A percentile compares a stretch with the other conserved stretches of the same genome.
phyloP scores from a whole-genome alignment of 2,329 filamentous ascomycete genomes.

The Aspergillus melleus region DNA sequence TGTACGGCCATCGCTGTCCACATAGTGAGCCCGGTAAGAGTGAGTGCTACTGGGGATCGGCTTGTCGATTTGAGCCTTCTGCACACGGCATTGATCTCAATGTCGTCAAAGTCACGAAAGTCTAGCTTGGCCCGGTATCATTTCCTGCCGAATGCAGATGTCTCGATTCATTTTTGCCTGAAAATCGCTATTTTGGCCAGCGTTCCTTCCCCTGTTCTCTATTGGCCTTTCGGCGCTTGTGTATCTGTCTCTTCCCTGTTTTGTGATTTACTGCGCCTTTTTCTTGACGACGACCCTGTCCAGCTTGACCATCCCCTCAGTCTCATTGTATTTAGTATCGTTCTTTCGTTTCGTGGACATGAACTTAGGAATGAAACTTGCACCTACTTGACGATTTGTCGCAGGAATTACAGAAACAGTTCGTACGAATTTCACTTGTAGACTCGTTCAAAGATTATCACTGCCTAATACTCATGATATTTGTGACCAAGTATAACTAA shows the following conservation, averaged over 20 bases:
- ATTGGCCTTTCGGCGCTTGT: not conserved
- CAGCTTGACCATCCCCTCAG: not conserved
- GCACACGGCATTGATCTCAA: constrained; percentile 60
- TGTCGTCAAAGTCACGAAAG: constrained; percentile 54
- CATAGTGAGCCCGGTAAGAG: constrained; percentile 53
- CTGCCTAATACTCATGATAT: too few species aligned
- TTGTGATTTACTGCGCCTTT: not conserved
- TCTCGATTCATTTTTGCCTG: not conserved
- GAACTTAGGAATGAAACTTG: not conserved
- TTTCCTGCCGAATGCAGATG: not conserved
- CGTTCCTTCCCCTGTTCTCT: not conserved
- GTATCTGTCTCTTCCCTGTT: too few species aligned
- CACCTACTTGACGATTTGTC: not conserved
- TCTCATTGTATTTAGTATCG: not conserved
- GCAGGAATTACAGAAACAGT: not conserved
- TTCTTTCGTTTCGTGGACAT: not conserved
- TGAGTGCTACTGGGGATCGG: constrained; percentile 58
- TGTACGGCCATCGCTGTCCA: constrained; percentile 64
- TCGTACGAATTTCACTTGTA: not conserved
- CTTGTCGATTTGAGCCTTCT: constrained; percentile 58
- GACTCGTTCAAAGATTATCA: too few species aligned
- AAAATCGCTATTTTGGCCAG: not conserved
- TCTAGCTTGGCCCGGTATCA: constrained; percentile 25
- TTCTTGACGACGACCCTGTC: too few species aligned
- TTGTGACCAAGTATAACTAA: too few species aligned